phyloP scores from a whole-genome alignment of 371 early-diverging fungal genomes.

The Actinomucor elegans region DNA sequence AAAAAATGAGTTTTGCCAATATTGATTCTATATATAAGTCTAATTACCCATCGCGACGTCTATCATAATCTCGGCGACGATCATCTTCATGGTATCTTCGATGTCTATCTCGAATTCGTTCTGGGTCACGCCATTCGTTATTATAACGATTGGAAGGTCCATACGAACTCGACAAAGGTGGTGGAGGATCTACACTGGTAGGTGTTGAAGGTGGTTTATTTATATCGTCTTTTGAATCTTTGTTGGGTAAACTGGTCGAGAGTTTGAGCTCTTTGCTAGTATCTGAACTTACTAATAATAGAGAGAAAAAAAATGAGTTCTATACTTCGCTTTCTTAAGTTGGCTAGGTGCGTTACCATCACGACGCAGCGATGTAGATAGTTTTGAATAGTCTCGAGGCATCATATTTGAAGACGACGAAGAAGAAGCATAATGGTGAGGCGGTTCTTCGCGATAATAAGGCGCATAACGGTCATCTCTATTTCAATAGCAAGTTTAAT shows the following conservation, averaged over 20 bases:
- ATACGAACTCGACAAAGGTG: neutral
- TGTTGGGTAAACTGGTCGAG: slow-evolving; percentile 16
- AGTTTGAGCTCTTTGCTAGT: neutral
- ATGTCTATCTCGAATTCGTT: slow-evolving; percentile 48
- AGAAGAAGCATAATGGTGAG: slow-evolving; percentile 34
- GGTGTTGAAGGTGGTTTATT: slow-evolving; percentile 15
- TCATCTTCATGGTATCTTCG: slow-evolving; percentile 48
- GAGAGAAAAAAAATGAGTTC: too few species aligned
- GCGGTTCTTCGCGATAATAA: slow-evolving; percentile 49
- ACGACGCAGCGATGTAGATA: slow-evolving; percentile 29
- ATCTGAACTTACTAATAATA: too few species aligned
- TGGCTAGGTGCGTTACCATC: slow-evolving; percentile 36
- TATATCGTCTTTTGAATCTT: slow-evolving; percentile 35
- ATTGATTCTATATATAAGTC: neutral
- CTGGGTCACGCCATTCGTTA: slow-evolving; percentile 47
- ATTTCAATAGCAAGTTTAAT: neutral
- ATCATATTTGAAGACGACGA: slow-evolving; percentile 22
- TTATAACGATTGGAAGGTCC: slow-evolving; percentile 31
- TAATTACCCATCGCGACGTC: slow-evolving; percentile 33
- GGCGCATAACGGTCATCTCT: slow-evolving; percentile 45
- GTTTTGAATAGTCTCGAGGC: slow-evolving; percentile 39
- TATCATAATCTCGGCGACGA: slow-evolving; percentile 46
- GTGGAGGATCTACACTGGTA: neutral
- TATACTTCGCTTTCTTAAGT: too few species aligned
- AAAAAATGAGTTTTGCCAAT: neutral